Percentiles rank a stretch among this genome's conserved stretches.
Conservation (phyloP, 371 early-diverging fungal species). For the Mortierella sp. region DNA sequence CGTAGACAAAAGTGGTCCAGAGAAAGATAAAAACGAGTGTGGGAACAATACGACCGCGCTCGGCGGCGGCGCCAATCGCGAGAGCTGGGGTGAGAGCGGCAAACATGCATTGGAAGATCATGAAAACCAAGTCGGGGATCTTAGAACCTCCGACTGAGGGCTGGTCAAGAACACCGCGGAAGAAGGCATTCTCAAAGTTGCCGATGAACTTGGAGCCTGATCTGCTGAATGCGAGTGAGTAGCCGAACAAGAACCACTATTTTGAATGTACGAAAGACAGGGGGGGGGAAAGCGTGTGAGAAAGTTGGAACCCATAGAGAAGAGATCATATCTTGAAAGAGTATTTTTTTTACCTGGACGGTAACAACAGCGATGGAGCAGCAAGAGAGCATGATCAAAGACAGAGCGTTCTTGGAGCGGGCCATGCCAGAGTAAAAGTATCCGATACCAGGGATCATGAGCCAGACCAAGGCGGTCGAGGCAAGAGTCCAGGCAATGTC, state of each 20-base stretch:
- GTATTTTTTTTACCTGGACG: conserved; percentile 32
- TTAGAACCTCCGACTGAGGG: conserved; percentile 75
- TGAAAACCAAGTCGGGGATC: conserved; percentile 81
- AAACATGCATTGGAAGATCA: conserved; percentile 88
- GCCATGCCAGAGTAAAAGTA: conserved; percentile 95
- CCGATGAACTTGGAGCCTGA: conserved; percentile 82
- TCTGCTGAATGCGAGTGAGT: conserved; percentile 87
- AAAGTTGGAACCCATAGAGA: not conserved
- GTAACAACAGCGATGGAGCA: conserved; percentile 55
- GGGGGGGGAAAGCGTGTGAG: not conserved
- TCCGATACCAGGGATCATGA: conserved; percentile 91
- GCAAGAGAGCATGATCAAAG: conserved; percentile 55
- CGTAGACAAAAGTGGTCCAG: conserved; percentile 94
- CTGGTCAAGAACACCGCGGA: conserved; percentile 70
- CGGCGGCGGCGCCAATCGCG: conserved; percentile 93
- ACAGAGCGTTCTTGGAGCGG: conserved; percentile 73
- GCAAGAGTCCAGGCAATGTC: conserved; percentile 81
- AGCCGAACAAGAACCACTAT: conserved; percentile 62
- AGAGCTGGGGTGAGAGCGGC: conserved; percentile 91
- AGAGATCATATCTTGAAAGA: not conserved
- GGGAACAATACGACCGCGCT: conserved; percentile 90
- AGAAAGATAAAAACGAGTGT: conserved; percentile 91
- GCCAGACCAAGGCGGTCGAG: conserved; percentile 83
- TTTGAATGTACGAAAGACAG: not conserved
- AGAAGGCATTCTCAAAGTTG: conserved; percentile 80